Evolutionary conservation across 371 early-diverging fungal genomes (phyloP).

Genomic region (Haplosporangium sp.): DNA sequence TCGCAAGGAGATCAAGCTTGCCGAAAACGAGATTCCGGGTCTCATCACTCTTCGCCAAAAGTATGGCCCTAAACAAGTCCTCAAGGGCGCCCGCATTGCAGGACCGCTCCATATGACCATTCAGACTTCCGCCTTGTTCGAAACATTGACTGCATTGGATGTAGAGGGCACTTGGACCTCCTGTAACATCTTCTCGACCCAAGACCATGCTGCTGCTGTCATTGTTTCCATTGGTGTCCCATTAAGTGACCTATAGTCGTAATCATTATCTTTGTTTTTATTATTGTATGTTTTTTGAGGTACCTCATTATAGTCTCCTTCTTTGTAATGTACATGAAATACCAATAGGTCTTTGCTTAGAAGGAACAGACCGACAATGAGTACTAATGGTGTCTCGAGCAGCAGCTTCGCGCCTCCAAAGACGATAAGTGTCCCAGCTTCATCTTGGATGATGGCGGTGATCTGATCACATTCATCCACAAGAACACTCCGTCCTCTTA

Average conservation of each 20-base stretch:
- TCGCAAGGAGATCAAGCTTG: conserved; percentile 93
- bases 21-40: conserved; percentile 99
- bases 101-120: conserved; percentile 99
- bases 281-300: too few relatives aligned
- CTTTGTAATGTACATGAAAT: neutral
- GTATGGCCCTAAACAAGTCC: conserved; percentile 92
- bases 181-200: conserved; percentile 99
- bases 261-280: too few relatives aligned
- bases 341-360: conserved; percentile 60
- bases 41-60: conserved; percentile 93
- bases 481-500: conserved; percentile 90
- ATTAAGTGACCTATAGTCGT: conserved; percentile 27
- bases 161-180: too few relatives aligned
- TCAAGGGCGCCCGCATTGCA: conserved; percentile 97
- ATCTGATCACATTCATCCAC: conserved; percentile 96
- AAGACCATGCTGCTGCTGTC: conserved; percentile 95
- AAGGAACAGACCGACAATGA: too few relatives aligned
- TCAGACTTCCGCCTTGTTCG: too few relatives aligned
- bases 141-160: too few relatives aligned
- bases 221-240: conserved; percentile 88
- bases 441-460: conserved; percentile 99
- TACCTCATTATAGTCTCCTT: too few relatives aligned
- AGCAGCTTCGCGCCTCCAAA: conserved; percentile 92
- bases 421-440: conserved; percentile 95
- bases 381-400: conserved; percentile 91